Percentiles rank a stretch among this genome's conserved stretches.
phyloP scores from a whole-genome alignment of 2,329 filamentous ascomycete genomes.

The Colletotrichum sublineola region DNA sequence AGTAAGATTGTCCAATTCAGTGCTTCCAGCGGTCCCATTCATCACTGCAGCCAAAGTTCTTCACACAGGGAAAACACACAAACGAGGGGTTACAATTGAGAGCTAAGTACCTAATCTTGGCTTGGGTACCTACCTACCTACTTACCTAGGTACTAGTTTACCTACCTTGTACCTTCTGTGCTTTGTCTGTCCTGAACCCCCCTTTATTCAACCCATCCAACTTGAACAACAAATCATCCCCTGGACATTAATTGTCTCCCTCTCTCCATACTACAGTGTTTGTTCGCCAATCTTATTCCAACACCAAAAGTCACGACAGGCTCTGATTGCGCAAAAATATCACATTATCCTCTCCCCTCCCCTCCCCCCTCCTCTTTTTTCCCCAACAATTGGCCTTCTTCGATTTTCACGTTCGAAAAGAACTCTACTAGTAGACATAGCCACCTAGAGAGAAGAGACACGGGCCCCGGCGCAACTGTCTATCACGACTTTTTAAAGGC shows the following conservation, averaged over 20 bases:
- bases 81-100: background rate
- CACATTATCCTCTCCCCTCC: background rate
- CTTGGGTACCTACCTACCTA: background rate
- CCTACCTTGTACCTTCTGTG: background rate
- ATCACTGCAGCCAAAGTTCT: constrained; percentile 23
- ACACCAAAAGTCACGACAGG: constrained; percentile 10
- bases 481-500: constrained; percentile 37
- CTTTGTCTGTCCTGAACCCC: background rate
- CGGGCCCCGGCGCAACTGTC: constrained; percentile 34
- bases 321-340: constrained; percentile 5
- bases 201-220: background rate
- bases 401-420: constrained; percentile 12
- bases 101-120: background rate
- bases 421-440: constrained; percentile 21
- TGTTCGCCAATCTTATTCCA: constrained; percentile 23
- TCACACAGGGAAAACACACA: background rate
- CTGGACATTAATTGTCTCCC: constrained; percentile 4
- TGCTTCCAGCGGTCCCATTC: background rate
- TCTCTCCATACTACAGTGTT: constrained; percentile 3
- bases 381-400: background rate
- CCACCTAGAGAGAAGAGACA: constrained; percentile 14
- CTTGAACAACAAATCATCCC: constrained; percentile 4
- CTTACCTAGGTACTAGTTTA: background rate
- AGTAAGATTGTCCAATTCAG: background rate
- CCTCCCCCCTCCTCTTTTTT: too few relatives aligned